Evolutionary conservation across 2,329 filamentous ascomycete genomes (phyloP), one percentile per base, ranked within the genome.

Genomic region (Fusarium torulosum): DNA sequence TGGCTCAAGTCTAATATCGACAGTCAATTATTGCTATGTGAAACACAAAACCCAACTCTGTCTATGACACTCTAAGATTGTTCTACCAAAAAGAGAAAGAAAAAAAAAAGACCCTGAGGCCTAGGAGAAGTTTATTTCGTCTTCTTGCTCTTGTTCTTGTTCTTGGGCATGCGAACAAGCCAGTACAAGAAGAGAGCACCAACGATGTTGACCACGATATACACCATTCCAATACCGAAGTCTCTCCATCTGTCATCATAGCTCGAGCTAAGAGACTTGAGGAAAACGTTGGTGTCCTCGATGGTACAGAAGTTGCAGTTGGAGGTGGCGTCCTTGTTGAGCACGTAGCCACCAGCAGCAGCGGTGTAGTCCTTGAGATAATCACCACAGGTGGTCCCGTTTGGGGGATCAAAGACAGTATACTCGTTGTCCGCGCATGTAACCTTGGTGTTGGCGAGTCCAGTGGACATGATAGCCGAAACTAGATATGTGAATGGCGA

Each of bases 381-480:
- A 11, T 83, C 66, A 1, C 70, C 77, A 71, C 90, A 92, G 0
- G 82, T 90, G 63, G 81, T 75, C 7, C 78, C 77, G 2, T 70
- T 53, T 0, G 85, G 83, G 0, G 91, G 88, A 33, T 87, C 79
- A 75, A 96, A 89, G 7, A 79, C 75, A n/a, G 91, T 80, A 58
- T 85, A 83, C 76, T 96, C 92, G 72, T 90, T 90, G 7, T 71
- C 44, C 2, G 89, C 85, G 75, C 92, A 95, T 0, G 54, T 72
- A 3, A 76, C 73, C 1, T 47, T 13, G 0, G 67, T 64, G 27
- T 76, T 75, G 5, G 73, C 75, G 4, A 78, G 54, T 6, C 73
- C 74, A 0, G 74, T 71, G 1, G 74, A 66, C 17, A 78, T 9
- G 9, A 77, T 68, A 4, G 74, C 59, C 2, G 71, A 74, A 6